Evolutionary conservation across 148 eudicot genomes (phyloP).

Genomic region (Cornus kousa): DNA sequence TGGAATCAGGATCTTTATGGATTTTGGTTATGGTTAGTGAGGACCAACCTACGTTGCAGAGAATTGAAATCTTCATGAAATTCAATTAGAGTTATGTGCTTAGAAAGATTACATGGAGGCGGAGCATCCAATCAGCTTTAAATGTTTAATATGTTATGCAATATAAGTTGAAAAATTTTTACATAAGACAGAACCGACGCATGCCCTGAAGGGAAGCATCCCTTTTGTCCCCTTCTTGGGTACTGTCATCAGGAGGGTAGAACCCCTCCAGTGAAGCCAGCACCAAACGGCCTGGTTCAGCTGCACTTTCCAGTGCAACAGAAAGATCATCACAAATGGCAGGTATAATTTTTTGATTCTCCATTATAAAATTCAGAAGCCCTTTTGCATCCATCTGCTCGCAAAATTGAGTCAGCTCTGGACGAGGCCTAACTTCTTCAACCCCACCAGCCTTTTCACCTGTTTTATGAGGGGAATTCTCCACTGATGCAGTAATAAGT

Average conservation of each 20-base stretch:
- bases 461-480: conserved; percentile 29
- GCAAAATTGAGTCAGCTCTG: conserved; percentile 53
- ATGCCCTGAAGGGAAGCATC: conserved; percentile 51
- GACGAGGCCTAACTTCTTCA: conserved; percentile 48
- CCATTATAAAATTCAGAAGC: conserved; percentile 45
- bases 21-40: too few relatives aligned
- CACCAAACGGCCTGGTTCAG: conserved; percentile 55
- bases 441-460: conserved; percentile 38
- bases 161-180: too few relatives aligned
- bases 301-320: conserved; percentile 52
- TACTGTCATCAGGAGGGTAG: conserved; percentile 44
- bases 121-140: too few relatives aligned
- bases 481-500: conserved; percentile 30
- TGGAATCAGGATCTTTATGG: too few relatives aligned
- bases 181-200: conserved; percentile 47
- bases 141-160: too few relatives aligned
- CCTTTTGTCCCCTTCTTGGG: conserved; percentile 23
- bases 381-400: conserved; percentile 69
- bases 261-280: conserved; percentile 59
- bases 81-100: too few relatives aligned
- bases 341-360: conserved; percentile 40
- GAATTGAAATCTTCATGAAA: too few relatives aligned
- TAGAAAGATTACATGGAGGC: too few relatives aligned
- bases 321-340: conserved; percentile 37
- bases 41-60: too few relatives aligned